Conservation (phyloP, 192 early-diverging fungal genomes). For the Linnemannia hyalina region DNA sequence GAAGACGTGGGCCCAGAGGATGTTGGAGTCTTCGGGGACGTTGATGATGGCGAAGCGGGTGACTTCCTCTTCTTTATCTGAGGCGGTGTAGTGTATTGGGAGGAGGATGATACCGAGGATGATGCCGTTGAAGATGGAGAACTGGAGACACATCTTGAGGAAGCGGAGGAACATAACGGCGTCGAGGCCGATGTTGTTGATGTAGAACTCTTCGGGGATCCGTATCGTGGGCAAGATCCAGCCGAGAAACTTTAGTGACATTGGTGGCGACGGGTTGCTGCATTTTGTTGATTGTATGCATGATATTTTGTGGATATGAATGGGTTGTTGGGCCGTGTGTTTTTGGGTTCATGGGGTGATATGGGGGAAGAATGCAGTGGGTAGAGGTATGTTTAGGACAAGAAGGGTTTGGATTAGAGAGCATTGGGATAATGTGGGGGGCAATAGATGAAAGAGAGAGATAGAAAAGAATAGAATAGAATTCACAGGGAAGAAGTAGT, state of each 20-base stretch:
- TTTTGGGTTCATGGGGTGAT: background rate
- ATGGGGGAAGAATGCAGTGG: background rate
- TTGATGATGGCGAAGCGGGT: constrained; percentile 61
- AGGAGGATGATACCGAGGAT: constrained; percentile 61
- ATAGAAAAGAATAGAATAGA: background rate
- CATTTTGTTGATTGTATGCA: background rate
- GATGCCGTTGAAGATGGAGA: constrained; percentile 60
- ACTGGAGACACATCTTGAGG: constrained; percentile 68
- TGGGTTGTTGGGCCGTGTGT: background rate
- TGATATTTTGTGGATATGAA: constrained; percentile 5
- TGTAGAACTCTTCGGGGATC: constrained; percentile 65
- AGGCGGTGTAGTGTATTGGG: constrained; percentile 62
- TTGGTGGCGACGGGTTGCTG: constrained; percentile 64
- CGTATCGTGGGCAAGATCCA: constrained; percentile 63
- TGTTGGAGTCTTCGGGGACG: constrained; percentile 39
- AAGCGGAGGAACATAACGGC: constrained; percentile 75
- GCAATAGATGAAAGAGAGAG: background rate
- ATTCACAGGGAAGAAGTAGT: background rate
- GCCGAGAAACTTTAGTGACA: constrained; percentile 61
- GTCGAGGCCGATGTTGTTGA: constrained; percentile 69
- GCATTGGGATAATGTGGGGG: background rate
- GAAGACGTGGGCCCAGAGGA: constrained; percentile 69
- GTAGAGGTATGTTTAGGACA: background rate
- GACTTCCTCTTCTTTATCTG: constrained; percentile 12
- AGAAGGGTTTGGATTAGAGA: background rate